Conservation (phyloP, 805 yeast genomes). For the Sugiyamaella qingdaonensis region DNA sequence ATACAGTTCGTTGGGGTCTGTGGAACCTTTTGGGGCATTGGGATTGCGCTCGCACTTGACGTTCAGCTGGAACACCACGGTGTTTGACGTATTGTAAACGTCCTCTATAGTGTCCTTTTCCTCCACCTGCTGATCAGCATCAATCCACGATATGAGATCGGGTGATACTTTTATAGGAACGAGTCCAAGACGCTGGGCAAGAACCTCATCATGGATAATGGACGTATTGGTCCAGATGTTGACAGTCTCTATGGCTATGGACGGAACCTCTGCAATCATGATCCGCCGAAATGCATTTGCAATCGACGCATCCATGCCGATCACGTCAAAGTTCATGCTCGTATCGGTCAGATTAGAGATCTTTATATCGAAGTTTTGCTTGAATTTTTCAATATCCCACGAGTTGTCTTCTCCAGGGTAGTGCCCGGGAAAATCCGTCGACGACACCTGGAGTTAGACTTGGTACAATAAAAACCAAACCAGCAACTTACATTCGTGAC, state of each 20-base stretch:
- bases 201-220: slow-evolving; percentile 94
- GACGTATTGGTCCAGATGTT: slow-evolving; percentile 91
- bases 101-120: slow-evolving; percentile 19
- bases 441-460: slow-evolving; percentile 18
- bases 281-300: slow-evolving; percentile 96
- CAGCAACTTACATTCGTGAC: slow-evolving; percentile 62
- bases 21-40: slow-evolving; percentile 69
- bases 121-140: slow-evolving; percentile 19
- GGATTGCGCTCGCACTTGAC: slow-evolving; percentile 83
- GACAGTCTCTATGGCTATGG: slow-evolving; percentile 91
- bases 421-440: slow-evolving; percentile 92
- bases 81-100: slow-evolving; percentile 75
- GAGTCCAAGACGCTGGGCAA: slow-evolving; percentile 92
- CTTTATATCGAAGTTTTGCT: slow-evolving; percentile 59
- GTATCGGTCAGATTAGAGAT: slow-evolving; percentile 55
- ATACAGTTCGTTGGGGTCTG: slow-evolving; percentile 80
- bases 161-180: slow-evolving; percentile 90
- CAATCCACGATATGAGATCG: slow-evolving; percentile 77
- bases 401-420: slow-evolving; percentile 57
- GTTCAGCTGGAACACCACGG: slow-evolving; percentile 76
- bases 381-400: slow-evolving; percentile 83
- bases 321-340: slow-evolving; percentile 78
- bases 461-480: neutral
- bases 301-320: slow-evolving; percentile 83
- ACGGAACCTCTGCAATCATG: slow-evolving; percentile 95